phyloP scores from a whole-genome alignment of 2,329 filamentous ascomycete species.

The Emergomyces africanus region DNA sequence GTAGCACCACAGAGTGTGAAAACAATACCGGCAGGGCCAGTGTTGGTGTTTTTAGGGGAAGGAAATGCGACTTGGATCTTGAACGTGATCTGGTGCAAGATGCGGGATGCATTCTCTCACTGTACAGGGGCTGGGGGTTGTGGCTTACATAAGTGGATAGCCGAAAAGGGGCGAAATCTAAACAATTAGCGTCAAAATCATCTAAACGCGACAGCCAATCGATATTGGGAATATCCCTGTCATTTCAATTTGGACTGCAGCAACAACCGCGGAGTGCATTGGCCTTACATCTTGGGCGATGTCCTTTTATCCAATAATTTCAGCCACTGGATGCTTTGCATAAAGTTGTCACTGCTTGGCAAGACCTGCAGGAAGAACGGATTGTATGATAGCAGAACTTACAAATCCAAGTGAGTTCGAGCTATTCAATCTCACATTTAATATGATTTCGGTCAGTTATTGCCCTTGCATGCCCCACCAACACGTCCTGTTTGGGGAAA shows the following conservation, averaged over 20 bases:
- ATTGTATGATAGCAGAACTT: constrained; percentile 23
- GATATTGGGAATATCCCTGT: constrained; percentile 17
- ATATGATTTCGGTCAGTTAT: background rate
- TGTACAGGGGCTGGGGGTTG: background rate
- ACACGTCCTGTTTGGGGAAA: background rate
- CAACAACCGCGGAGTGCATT: constrained; percentile 8
- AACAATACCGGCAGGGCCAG: background rate
- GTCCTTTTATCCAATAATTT: constrained; percentile 24
- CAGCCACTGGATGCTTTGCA: constrained; percentile 20
- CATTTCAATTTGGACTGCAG: constrained; percentile 19
- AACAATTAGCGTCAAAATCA: constrained; percentile 24
- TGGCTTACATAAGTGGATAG: constrained; percentile 26
- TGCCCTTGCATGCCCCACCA: constrained; percentile 2
- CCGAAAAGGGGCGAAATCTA: constrained; percentile 30
- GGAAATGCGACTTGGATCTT: background rate
- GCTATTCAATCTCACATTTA: constrained; percentile 12
- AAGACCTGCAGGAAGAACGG: background rate
- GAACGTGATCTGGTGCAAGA: constrained; percentile 25
- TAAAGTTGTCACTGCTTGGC: background rate
- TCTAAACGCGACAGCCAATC: constrained; percentile 27
- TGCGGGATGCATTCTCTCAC: constrained; percentile 14
- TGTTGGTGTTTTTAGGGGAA: background rate
- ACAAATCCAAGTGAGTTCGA: constrained; percentile 48
- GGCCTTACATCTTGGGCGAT: constrained; percentile 3
- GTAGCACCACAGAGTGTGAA: background rate